Conservation (phyloP, 2,329 filamentous ascomycete species). For the Fusarium chaquense region DNA sequence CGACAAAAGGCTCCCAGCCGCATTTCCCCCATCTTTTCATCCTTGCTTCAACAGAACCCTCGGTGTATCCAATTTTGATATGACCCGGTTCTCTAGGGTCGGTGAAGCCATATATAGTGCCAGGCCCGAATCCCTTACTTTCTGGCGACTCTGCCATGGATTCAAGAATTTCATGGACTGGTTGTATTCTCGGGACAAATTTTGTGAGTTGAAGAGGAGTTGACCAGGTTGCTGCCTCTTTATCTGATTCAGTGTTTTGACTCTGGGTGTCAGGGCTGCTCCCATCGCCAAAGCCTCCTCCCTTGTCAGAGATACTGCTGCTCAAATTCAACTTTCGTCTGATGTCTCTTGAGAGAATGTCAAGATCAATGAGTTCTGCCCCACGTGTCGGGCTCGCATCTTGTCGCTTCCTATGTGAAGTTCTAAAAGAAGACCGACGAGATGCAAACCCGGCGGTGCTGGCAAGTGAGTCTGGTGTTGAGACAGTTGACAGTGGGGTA, state of each 20-base stretch:
- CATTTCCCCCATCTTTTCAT: fast-evolving
- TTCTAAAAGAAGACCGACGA: neutral
- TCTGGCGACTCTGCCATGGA: neutral
- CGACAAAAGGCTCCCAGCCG: neutral
- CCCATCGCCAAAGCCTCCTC: neutral
- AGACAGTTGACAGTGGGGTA: neutral
- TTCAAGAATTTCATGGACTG: neutral
- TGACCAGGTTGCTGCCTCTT: neutral
- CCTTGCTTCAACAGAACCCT: neutral
- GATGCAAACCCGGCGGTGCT: neutral
- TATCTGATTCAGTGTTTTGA: neutral
- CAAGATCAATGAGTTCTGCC: neutral
- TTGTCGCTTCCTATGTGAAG: neutral
- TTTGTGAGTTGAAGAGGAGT: neutral
- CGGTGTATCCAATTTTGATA: conserved; percentile 20
- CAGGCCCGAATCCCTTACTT: fast-evolving
- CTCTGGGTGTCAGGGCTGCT: neutral
- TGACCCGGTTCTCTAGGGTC: conserved; percentile 4
- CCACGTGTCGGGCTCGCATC: conserved; percentile 18
- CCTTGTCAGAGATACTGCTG: neutral
- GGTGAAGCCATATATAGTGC: conserved; percentile 27
- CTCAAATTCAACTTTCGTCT: neutral
- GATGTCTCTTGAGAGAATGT: neutral
- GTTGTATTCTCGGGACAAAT: neutral
- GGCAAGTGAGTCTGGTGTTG: conserved; percentile 16